Percentiles rank a stretch among this genome's conserved stretches.
Conservation (phyloP, 1,284 basidiomycete species). For the Tilletia indica region DNA sequence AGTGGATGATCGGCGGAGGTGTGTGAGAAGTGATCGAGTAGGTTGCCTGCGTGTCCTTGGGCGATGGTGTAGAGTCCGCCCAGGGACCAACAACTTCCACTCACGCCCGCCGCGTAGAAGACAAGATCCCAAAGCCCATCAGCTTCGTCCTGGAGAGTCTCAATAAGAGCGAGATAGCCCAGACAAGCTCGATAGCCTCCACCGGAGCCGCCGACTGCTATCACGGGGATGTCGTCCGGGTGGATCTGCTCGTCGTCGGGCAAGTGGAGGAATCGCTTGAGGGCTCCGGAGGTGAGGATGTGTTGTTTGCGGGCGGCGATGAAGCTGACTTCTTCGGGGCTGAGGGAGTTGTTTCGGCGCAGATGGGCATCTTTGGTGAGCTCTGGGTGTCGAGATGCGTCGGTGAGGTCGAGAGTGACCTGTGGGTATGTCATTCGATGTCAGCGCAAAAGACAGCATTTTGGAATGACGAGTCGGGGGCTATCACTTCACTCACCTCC, state of each 20-base stretch:
- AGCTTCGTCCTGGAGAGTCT: slow-evolving; percentile 38
- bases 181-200: slow-evolving; percentile 55
- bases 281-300: slow-evolving; percentile 13
- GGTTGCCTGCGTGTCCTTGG: slow-evolving; percentile 32
- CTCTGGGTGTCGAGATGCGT: slow-evolving; percentile 8
- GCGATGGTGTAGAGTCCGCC: slow-evolving; percentile 46
- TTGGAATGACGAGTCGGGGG: not conserved
- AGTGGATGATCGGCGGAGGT: slow-evolving; percentile 8
- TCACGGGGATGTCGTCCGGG: slow-evolving; percentile 51
- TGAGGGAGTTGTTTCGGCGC: slow-evolving; percentile 11
- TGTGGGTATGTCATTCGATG: not conserved
- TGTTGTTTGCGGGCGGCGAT: slow-evolving; percentile 17
- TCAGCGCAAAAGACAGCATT: not conserved
- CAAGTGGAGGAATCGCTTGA: slow-evolving; percentile 35
- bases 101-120: slow-evolving; percentile 51
- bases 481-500: not conserved
- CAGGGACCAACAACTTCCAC: slow-evolving; percentile 55
- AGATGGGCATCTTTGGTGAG: slow-evolving; percentile 11
- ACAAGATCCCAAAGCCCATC: slow-evolving; percentile 50
- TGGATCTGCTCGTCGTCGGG: slow-evolving; percentile 46
- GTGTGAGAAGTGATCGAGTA: slow-evolving; percentile 36
- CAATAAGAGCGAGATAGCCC: slow-evolving; percentile 41
- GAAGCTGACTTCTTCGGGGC: slow-evolving; percentile 16
- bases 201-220: slow-evolving; percentile 53
- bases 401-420: slow-evolving; percentile 16